Evolutionary conservation across 805 yeast species (phyloP).

Genomic region (Torulaspora maleeae): DNA sequence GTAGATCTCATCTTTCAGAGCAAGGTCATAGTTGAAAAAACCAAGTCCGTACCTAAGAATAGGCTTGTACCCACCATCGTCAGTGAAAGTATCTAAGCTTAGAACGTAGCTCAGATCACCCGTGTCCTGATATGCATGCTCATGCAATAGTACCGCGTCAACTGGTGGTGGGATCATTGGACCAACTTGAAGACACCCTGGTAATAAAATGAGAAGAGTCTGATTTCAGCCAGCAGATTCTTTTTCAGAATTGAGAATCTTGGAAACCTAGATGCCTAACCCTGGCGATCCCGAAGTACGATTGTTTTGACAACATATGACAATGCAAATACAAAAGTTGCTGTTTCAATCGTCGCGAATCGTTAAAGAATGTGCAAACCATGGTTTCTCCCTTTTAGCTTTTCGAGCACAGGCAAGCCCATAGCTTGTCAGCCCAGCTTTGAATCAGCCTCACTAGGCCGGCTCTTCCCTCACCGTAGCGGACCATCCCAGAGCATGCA

Average conservation of each 20-base stretch:
- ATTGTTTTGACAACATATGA: neutral
- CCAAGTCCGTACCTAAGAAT: slow-evolving; percentile 33
- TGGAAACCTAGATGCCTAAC: neutral
- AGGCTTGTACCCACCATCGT: slow-evolving; percentile 33
- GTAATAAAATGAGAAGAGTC: neutral
- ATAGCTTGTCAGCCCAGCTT: too few relatives aligned
- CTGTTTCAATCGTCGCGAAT: neutral
- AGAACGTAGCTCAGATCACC: slow-evolving; percentile 30
- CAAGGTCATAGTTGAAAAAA: slow-evolving; percentile 31
- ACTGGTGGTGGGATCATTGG: slow-evolving; percentile 36
- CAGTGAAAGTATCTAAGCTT: slow-evolving; percentile 27
- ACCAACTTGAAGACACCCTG: neutral
- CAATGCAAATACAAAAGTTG: too few relatives aligned
- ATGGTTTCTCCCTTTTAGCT: too few relatives aligned
- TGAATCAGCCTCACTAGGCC: too few relatives aligned
- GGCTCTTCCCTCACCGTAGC: too few relatives aligned
- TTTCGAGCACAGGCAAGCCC: too few relatives aligned
- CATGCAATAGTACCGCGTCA: slow-evolving; percentile 37
- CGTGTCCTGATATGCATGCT: slow-evolving; percentile 36
- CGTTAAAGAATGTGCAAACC: too few relatives aligned
- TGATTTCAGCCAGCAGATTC: neutral
- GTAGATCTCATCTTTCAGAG: slow-evolving; percentile 23
- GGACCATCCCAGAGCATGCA: too few relatives aligned
- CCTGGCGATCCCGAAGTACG: neutral
- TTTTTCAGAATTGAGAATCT: neutral